Evolutionary conservation across 768 basidiomycete genomes (phyloP), one percentile per base, ranked within the genome.

Genomic region (Rhodotorula graminis): DNA sequence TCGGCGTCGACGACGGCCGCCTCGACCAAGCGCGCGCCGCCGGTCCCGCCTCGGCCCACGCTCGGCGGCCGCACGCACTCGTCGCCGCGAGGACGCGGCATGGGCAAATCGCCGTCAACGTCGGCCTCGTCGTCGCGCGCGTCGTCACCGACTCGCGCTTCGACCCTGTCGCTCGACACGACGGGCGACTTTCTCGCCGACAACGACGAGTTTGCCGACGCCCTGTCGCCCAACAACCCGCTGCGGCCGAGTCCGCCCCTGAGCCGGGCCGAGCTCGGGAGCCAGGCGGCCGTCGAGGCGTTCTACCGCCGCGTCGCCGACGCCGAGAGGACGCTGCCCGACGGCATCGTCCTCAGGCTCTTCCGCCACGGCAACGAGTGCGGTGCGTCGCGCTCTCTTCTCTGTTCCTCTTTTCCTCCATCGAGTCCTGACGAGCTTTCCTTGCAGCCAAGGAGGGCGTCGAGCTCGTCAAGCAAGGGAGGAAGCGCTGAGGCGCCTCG

Each of bases 151-250:
- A 6, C 49, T 4, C 31, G 33, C 37, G 18, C 47, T 0, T 37
- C 59, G 25, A 33, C 40, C 19, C 2, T 14, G 12, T 29, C 60
- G 19, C 12, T 49, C 2, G 5, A 21, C 27, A 14, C 40, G 37
- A 14, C 40, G 37, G 16, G 19, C 42, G 21, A 11, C 8, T 40
- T 57, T 14, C 29, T 49, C 63, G 4, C 29, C 21, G 6, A 69
- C 37, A 72, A 67, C 21, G 6, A 69, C 37, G 75, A 67, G 33
- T 52, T 53, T 44, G 14, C 69, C n/a, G 78, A 79, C 69, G 19
- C 69, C 1, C 64, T 79, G 14, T 77, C 77, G 46, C 77, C 76
- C 0, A 79, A 79, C 72, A 79, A 79, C 64, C 78, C 78, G 1
- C 67, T 76, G 6, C 65, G 71, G 37, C 71, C n/a, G 31, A 21